phyloP scores from a whole-genome alignment of 352 stramenopile genomes.

The Phytophthora chlamydospora region DNA sequence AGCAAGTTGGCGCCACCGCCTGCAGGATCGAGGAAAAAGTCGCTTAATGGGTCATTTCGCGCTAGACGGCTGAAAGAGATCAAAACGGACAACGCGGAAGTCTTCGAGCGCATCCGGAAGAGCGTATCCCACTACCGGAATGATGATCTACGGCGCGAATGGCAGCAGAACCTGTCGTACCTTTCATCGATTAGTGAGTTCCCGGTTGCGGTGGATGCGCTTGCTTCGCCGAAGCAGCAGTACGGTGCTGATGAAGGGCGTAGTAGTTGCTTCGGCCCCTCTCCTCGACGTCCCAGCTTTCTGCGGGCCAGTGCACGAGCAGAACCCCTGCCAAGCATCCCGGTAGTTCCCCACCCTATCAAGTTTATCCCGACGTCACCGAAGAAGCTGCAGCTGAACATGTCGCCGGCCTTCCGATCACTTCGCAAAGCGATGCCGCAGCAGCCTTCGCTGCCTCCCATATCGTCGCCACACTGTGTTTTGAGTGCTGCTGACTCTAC shows the following conservation, averaged over 20 bases:
- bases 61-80: slow-evolving; percentile 67
- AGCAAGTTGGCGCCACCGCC: slow-evolving; percentile 26
- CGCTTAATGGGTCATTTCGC: slow-evolving; percentile 57
- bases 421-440: slow-evolving; percentile 74
- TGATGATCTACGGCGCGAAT: slow-evolving; percentile 59
- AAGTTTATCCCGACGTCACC: slow-evolving; percentile 62
- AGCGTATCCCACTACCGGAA: slow-evolving; percentile 68
- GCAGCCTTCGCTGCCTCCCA: slow-evolving; percentile 61
- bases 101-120: slow-evolving; percentile 70
- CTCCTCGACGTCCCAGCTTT: slow-evolving; percentile 27
- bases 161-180: slow-evolving; percentile 75
- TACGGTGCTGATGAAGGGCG: slow-evolving; percentile 4
- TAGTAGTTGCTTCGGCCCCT: slow-evolving; percentile 23
- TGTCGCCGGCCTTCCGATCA: slow-evolving; percentile 66
- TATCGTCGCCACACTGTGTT: slow-evolving; percentile 36
- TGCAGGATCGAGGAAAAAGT: slow-evolving; percentile 31
- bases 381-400: slow-evolving; percentile 56
- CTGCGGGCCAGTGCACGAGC: slow-evolving; percentile 8
- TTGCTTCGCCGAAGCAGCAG: slow-evolving; percentile 22
- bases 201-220: slow-evolving; percentile 38
- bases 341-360: slow-evolving; percentile 52
- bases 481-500: slow-evolving; percentile 17
- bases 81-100: slow-evolving; percentile 55
- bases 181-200: slow-evolving; percentile 77
- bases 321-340: slow-evolving; percentile 38